These are phyloP conservation scores for Haematococcus lacustris DNA, from an alignment of 139 green algal genomes.

Conservation along the genomic window DNA sequence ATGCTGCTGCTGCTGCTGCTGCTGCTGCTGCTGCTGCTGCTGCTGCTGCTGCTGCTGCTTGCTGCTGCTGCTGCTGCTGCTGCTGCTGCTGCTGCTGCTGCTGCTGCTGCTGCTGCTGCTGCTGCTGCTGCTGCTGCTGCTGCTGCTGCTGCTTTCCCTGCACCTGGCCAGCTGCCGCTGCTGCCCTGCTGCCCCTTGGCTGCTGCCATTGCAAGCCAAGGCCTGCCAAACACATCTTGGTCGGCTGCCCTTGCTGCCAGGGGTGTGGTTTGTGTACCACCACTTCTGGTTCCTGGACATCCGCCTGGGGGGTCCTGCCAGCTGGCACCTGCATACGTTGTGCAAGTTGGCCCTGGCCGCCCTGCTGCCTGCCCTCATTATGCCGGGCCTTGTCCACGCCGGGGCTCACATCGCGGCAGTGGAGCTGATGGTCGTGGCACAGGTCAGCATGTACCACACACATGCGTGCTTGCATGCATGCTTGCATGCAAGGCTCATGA, in stretches of 20 bases:
- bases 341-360: conserved; percentile 61
- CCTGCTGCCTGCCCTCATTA: conserved; percentile 57
- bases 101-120: conserved; percentile 2
- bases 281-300: conserved; percentile 83
- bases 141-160: background rate
- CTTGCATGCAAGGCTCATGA: background rate
- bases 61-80: no score
- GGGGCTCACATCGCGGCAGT: background rate
- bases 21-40: no score
- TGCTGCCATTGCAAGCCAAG: no score
- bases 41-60: no score
- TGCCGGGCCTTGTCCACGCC: conserved; percentile 62
- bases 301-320: conserved; percentile 43
- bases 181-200: background rate
- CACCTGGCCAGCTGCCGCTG: background rate
- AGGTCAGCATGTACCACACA: conserved; percentile 28
- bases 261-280: conserved; percentile 34
- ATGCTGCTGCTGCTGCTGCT: no score
- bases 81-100: background rate
- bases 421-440: conserved; percentile 34
- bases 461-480: background rate
- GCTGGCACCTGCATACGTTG: conserved; percentile 54
- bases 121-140: background rate
- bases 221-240: no score
- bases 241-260: no score